phyloP scores from a whole-genome alignment of 139 green algal genomes.

The Picochlorum sp. region DNA sequence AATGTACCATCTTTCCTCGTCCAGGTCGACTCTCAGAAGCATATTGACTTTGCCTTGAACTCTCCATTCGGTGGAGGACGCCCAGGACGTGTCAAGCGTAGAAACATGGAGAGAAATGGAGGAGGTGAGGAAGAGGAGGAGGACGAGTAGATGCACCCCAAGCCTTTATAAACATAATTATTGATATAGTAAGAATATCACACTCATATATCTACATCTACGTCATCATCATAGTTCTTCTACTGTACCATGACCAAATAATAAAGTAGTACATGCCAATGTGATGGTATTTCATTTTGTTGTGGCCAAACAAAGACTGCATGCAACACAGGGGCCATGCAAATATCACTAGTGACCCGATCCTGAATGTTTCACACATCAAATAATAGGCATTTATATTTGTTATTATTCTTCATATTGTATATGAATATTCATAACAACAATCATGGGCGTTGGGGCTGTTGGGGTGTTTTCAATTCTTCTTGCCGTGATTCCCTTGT shows the following conservation, averaged over 20 bases:
- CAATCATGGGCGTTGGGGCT: conserved; percentile 1
- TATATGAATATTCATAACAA: background rate
- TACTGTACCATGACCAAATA: too few species aligned
- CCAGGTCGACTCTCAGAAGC: conserved; percentile 97
- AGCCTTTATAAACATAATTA: too few species aligned
- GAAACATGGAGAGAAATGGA: conserved; percentile 32
- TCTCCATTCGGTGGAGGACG: conserved; percentile 94
- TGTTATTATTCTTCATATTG: background rate
- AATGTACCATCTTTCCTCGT: conserved; percentile 98
- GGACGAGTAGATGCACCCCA: background rate
- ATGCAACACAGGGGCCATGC: too few species aligned
- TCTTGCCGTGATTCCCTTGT: conserved; percentile 17
- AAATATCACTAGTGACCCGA: too few species aligned
- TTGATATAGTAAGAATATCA: too few species aligned
- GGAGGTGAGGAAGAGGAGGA: conserved; percentile 46
- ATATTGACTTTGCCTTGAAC: conserved; percentile 99
- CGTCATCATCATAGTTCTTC: too few species aligned
- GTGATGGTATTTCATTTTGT: too few species aligned
- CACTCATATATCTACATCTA: too few species aligned
- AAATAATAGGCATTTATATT: too few species aligned
- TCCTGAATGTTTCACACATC: background rate
- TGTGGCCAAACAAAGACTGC: too few species aligned
- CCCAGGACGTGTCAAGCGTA: conserved; percentile 90
- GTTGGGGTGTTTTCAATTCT: conserved; percentile 21
- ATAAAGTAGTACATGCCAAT: too few species aligned